Conservation (phyloP, 169 alveolate genomes). For the Cryptosporidium muris region DNA sequence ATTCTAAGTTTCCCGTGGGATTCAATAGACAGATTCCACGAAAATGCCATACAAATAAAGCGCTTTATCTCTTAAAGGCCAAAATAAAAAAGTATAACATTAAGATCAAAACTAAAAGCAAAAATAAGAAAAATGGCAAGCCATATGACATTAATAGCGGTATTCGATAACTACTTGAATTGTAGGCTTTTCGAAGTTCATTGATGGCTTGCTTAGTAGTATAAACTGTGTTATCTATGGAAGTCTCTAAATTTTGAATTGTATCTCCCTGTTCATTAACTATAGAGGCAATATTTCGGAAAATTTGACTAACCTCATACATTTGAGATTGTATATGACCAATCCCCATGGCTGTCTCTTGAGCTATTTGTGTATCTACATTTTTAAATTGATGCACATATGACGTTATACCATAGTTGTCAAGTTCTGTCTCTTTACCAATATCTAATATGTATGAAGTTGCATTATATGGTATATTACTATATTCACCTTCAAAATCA, state of each 20-base stretch:
- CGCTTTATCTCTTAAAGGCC: too few relatives aligned
- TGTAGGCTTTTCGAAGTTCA: slow-evolving; percentile 50
- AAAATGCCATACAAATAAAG: not conserved
- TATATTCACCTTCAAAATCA: slow-evolving; percentile 2
- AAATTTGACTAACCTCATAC: slow-evolving; percentile 49
- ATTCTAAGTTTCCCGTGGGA: too few relatives aligned
- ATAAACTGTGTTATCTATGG: slow-evolving; percentile 41
- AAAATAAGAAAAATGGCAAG: slow-evolving; percentile 27
- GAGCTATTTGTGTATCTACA: slow-evolving; percentile 59
- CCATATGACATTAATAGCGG: slow-evolving; percentile 26
- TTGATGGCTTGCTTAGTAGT: slow-evolving; percentile 42
- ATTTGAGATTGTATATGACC: slow-evolving; percentile 47
- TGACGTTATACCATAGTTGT: not conserved
- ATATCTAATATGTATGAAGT: not conserved
- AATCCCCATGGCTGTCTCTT: slow-evolving; percentile 32
- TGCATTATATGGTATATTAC: not conserved
- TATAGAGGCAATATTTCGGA: slow-evolving; percentile 36
- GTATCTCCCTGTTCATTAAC: slow-evolving; percentile 64
- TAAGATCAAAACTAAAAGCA: slow-evolving; percentile 16
- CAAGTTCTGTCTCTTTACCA: not conserved
- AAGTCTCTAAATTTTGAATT: slow-evolving; percentile 47
- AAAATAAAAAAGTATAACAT: not conserved
- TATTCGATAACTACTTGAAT: slow-evolving; percentile 15
- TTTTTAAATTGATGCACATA: not conserved
- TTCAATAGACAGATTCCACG: too few relatives aligned